A percentile compares a stretch with the other conserved stretches of the same genome.
These are phyloP conservation scores for Bretziella fagacearum DNA, from an alignment of 2,329 filamentous ascomycete genomes.

Conservation along the genomic window DNA sequence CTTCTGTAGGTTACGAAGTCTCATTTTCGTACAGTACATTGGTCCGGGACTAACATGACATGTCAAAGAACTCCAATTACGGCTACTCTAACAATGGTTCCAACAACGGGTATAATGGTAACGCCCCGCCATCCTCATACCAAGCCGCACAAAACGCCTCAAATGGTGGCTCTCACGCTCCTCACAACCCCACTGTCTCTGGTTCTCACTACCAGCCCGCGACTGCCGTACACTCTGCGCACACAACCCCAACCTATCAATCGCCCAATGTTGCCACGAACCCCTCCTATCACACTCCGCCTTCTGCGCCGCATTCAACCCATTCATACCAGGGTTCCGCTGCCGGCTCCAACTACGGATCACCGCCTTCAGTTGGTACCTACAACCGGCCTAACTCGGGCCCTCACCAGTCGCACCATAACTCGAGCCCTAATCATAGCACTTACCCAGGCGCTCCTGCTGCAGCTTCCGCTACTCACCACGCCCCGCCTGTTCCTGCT, in stretches of 20 bases:
- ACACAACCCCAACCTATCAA: slow-evolving; percentile 19
- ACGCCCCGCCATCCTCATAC: slow-evolving; percentile 46
- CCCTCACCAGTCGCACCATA: slow-evolving; percentile 13
- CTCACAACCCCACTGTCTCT: slow-evolving; percentile 11
- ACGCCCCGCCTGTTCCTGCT: slow-evolving; percentile 18
- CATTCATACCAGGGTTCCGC: slow-evolving; percentile 17
- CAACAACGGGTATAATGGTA: slow-evolving; percentile 40
- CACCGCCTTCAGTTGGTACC: slow-evolving; percentile 16
- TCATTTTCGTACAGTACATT: background rate
- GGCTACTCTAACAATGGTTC: slow-evolving; percentile 43
- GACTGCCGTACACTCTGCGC: slow-evolving; percentile 20
- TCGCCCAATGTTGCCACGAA: background rate
- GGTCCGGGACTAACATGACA: slow-evolving; percentile 8
- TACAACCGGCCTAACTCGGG: slow-evolving; percentile 14
- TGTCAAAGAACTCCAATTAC: slow-evolving; percentile 36
- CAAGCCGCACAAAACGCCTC: slow-evolving; percentile 22
- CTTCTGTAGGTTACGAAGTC: slow-evolving; percentile 21
- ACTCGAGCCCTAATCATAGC: slow-evolving; percentile 16
- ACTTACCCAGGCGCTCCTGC: slow-evolving; percentile 6
- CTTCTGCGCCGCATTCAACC: slow-evolving; percentile 6
- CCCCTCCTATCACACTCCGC: slow-evolving; percentile 8
- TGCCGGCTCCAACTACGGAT: slow-evolving; percentile 18
- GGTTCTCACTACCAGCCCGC: slow-evolving; percentile 9
- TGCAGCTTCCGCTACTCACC: slow-evolving; percentile 12
- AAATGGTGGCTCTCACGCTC: slow-evolving; percentile 2